Evolutionary conservation across 2,329 filamentous ascomycete genomes (phyloP), one percentile per base, ranked within the genome.

Genomic region (Monosporascus sp.): DNA sequence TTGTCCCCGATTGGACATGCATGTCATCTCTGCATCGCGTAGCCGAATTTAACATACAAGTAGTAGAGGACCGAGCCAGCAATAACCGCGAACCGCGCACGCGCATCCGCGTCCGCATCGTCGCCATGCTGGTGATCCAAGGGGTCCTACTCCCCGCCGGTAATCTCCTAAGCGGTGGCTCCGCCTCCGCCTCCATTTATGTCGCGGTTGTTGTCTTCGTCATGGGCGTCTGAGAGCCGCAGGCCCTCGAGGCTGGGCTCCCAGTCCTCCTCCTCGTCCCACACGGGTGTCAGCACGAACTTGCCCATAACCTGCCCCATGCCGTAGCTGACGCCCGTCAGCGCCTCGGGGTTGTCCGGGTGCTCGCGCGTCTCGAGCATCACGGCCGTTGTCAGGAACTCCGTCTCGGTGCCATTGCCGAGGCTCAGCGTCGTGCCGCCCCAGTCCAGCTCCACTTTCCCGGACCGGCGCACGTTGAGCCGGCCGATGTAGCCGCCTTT

Each of bases 231-330:
- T 37, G 31, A 35, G 31, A 35, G 31, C 31, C 31, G 31, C 31
- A 74, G 60, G 15, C 69, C 69, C 35, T 69, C 64, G 6, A 71
- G 65, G 49, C 66, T 66, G 8, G 72, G 76, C 15, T 74, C 68
- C 80, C 80, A 84, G 31, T 82, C 79, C 52, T 79, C 74, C 60
- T 81, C 79, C 48, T 83, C 80, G 38, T 74, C 76, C 73, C 79
- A 85, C 45, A 78, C 74, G 7, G 82, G 82, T 25, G 79, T 80
- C 18, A 83, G 70, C 18, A 82, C 76, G 65, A 85, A 85, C 55
- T 81, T 80, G 48, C 81, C 82, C 73, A 81, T 79, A 54, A 87
- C 77, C 62, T 80, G 78, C 48, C 83, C 83, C 80, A 87, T 84
- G 47, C 81, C 81, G 52, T 80, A 77, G 31, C 80, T 79, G 47